Conservation (phyloP, 2,329 filamentous ascomycete species). For the Arthrobotrys conoides region DNA sequence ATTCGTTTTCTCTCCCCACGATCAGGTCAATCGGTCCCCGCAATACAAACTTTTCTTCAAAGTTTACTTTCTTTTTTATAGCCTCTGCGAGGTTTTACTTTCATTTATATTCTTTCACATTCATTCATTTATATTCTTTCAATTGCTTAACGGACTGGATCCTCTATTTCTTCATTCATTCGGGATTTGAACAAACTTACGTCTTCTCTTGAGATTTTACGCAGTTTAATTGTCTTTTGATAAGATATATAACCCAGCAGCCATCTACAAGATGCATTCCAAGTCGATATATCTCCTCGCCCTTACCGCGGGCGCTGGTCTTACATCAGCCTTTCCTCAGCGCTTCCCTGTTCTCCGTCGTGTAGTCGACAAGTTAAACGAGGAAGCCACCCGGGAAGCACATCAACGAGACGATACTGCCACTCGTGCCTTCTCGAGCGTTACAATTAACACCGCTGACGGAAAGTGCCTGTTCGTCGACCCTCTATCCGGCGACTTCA, state of each 20-base stretch:
- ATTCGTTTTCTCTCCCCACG: conserved; percentile 50
- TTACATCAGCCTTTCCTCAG: conserved; percentile 40
- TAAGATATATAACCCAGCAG: conserved; percentile 22
- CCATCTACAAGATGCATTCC: conserved; percentile 52
- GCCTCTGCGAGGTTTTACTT: conserved; percentile 60
- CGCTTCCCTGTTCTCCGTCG: conserved; percentile 63
- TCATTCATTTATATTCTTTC: conserved; percentile 12
- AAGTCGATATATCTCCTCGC: conserved; percentile 43
- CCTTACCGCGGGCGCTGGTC: conserved; percentile 32
- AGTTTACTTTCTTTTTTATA: conserved; percentile 46
- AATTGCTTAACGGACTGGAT: conserved; percentile 54
- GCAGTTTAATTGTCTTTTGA: conserved; percentile 27
- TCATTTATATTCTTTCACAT: conserved; percentile 26
- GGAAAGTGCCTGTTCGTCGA: conserved; percentile 72
- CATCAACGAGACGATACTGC: conserved; percentile 70
- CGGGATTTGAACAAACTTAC: conserved; percentile 10
- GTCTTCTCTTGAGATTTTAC: conserved; percentile 19
- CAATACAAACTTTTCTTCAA: conserved; percentile 36
- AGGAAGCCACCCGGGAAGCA: conserved; percentile 70
- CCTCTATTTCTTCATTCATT: conserved; percentile 52
- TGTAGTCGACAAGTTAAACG: conserved; percentile 70
- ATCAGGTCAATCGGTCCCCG: conserved; percentile 60
- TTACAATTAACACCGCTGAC: conserved; percentile 69
- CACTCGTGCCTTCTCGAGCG: conserved; percentile 69
- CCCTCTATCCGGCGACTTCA: conserved; percentile 72